These are phyloP conservation scores for Hygrophorus pudorinus DNA, from an alignment of 768 basidiomycete genomes.

Conservation along the genomic window DNA sequence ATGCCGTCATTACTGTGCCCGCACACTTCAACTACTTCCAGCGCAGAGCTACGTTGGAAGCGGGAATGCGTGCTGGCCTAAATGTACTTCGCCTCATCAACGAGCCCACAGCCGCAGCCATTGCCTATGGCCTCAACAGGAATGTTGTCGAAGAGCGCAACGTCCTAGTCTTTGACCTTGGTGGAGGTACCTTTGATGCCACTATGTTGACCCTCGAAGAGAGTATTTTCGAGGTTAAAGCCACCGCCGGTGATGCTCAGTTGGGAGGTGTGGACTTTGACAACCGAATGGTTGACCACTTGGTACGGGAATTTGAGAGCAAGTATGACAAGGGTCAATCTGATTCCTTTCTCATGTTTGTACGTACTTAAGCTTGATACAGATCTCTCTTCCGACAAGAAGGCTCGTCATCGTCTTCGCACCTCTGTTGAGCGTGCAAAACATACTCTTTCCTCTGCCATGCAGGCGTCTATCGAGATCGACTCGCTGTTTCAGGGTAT, in stretches of 20 bases:
- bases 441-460: constrained; percentile 93
- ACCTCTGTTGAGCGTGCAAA: constrained; percentile 98
- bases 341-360: not conserved
- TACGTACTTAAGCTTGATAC: too few species aligned
- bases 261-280: constrained; percentile 58
- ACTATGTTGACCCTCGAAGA: constrained; percentile 60
- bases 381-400: too few species aligned
- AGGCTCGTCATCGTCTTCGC: constrained; percentile 93
- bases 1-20: constrained; percentile 51
- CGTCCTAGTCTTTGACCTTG: constrained; percentile 63
- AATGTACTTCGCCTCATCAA: constrained; percentile 59
- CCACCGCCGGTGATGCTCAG: constrained; percentile 65
- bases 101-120: constrained; percentile 62
- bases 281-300: constrained; percentile 64
- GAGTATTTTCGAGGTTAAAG: constrained; percentile 62
- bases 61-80: constrained; percentile 55
- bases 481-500: constrained; percentile 97
- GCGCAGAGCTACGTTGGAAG: constrained; percentile 61
- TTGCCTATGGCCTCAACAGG: constrained; percentile 62
- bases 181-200: constrained; percentile 68
- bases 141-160: constrained; percentile 46
- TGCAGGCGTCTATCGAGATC: constrained; percentile 95
- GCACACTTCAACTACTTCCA: constrained; percentile 51
- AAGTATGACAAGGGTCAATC: constrained; percentile 51
- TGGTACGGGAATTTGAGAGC: constrained; percentile 91